These are phyloP conservation scores for Anthostomella pinea DNA, from an alignment of 2,329 filamentous ascomycete species.

Conservation along the genomic window DNA sequence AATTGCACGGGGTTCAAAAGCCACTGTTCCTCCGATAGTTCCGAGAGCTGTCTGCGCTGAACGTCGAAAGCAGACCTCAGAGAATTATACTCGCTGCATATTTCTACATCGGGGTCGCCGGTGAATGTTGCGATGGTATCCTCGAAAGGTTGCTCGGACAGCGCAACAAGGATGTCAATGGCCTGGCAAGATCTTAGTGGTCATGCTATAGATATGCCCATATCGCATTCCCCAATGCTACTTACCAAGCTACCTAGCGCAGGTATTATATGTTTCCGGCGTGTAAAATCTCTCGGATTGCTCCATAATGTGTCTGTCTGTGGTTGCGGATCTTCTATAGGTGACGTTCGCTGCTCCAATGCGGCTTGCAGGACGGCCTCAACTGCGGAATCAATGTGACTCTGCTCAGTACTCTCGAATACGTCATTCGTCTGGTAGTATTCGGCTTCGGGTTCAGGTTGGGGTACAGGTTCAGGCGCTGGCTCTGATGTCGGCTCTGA, in stretches of 20 bases:
- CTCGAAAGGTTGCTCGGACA: constrained; percentile 34
- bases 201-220: constrained; percentile 1
- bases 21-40: constrained; percentile 15
- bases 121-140: constrained; percentile 31
- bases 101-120: constrained; percentile 28
- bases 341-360: constrained; percentile 15
- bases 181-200: constrained; percentile 26
- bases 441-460: background rate
- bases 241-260: constrained; percentile 30
- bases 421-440: constrained; percentile 7
- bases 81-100: constrained; percentile 28
- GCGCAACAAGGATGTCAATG: constrained; percentile 31
- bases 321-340: constrained; percentile 20
- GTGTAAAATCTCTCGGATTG: constrained; percentile 31
- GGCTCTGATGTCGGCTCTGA: constrained; percentile 1
- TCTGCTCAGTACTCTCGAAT: constrained; percentile 19
- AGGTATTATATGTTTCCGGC: constrained; percentile 33
- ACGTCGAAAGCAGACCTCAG: constrained; percentile 29
- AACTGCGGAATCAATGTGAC: constrained; percentile 13
- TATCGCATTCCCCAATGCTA: no score
- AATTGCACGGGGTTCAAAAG: constrained; percentile 27
- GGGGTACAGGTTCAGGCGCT: background rate
- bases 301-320: constrained; percentile 30
- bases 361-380: constrained; percentile 16
- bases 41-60: constrained; percentile 26